A percentile compares a stretch with the other conserved stretches of the same genome.
These are phyloP conservation scores for Trypethelium eluteriae DNA, from an alignment of 495 filamentous ascomycete genomes.

Conservation along the genomic window DNA sequence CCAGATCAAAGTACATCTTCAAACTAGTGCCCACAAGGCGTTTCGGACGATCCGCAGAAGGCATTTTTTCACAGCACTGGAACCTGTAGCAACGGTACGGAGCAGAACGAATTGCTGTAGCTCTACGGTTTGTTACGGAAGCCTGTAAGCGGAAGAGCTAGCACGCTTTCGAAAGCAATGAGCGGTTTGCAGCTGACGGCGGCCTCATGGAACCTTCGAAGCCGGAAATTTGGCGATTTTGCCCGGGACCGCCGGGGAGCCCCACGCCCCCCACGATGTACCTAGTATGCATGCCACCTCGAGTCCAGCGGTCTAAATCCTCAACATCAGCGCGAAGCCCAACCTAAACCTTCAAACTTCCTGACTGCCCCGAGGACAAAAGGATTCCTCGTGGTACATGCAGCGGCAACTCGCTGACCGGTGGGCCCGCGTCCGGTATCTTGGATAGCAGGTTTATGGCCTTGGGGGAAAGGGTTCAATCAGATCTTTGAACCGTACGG, in stretches of 20 bases:
- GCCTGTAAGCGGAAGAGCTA: too few species aligned
- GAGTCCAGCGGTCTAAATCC: neutral
- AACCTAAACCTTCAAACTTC: neutral
- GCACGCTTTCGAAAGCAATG: too few species aligned
- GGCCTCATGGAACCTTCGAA: too few species aligned
- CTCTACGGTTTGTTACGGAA: too few species aligned
- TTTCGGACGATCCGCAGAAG: constrained; percentile 43
- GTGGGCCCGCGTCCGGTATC: constrained; percentile 22
- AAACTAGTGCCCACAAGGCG: constrained; percentile 70
- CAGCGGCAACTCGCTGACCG: constrained; percentile 23
- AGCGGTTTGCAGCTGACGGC: too few species aligned
- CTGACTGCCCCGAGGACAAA: neutral
- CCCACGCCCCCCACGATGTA: neutral
- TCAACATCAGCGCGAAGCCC: neutral
- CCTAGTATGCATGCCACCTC: neutral
- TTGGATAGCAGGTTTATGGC: constrained; percentile 20
- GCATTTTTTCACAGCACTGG: constrained; percentile 21
- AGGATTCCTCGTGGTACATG: constrained; percentile 14
- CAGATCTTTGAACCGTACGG: neutral
- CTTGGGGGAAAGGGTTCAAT: constrained; percentile 3
- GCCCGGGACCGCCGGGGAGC: too few species aligned
- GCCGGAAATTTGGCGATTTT: too few species aligned
- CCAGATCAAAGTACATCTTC: constrained; percentile 76
- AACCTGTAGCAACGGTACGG: neutral
- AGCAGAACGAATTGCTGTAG: neutral